phyloP scores from a whole-genome alignment of 2,329 filamentous ascomycete species.

The Chrysoporthe puriensis region DNA sequence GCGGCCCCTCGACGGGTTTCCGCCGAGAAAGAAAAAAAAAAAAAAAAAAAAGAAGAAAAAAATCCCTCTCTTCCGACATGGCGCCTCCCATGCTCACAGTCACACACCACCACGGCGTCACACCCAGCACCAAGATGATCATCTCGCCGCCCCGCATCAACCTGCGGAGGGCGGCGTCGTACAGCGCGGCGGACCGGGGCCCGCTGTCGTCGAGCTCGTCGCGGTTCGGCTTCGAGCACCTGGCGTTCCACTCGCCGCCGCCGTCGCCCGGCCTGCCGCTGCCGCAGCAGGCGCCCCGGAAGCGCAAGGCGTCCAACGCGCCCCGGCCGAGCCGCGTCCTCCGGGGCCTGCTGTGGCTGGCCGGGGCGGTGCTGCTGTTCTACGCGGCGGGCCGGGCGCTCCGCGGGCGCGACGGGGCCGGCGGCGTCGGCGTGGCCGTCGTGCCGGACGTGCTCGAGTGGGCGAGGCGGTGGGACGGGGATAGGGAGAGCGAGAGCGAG shows the following conservation, averaged over 20 bases:
- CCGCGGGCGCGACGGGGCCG: conserved; percentile 34
- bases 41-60: not conserved
- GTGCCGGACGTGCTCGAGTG: conserved; percentile 40
- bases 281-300: conserved; percentile 67
- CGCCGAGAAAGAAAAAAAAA: not conserved
- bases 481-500: too few species aligned
- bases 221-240: conserved; percentile 68
- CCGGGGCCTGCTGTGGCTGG: conserved; percentile 58
- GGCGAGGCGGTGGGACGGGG: conserved; percentile 35
- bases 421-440: conserved; percentile 24
- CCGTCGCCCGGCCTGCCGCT: conserved; percentile 66
- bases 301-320: conserved; percentile 63
- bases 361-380: conserved; percentile 52
- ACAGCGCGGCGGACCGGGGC: conserved; percentile 55
- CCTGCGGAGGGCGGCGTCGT: conserved; percentile 61
- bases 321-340: conserved; percentile 62
- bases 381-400: conserved; percentile 50
- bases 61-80: conserved; percentile 5
- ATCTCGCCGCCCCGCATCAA: conserved; percentile 60
- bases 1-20: not conserved
- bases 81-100: conserved; percentile 27
- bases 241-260: conserved; percentile 68
- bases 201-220: conserved; percentile 64
- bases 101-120: conserved; percentile 18
- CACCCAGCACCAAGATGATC: conserved; percentile 50